Conservation (phyloP, 345 rosid genomes). For the Eutrema yunnanense region DNA sequence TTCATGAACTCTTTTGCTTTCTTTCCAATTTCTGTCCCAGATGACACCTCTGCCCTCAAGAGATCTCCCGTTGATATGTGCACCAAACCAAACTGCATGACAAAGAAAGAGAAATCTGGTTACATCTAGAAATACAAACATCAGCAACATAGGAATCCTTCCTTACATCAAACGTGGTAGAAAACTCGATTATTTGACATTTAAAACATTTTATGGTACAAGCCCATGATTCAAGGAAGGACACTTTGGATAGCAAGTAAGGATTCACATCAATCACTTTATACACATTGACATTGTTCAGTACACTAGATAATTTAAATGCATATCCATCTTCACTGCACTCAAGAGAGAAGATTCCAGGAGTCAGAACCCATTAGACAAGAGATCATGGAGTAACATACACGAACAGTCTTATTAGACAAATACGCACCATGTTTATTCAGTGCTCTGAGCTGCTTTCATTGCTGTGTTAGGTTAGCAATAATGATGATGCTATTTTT, state of each 20-base stretch:
- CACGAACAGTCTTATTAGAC: neutral
- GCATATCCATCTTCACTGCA: neutral
- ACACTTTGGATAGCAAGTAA: neutral
- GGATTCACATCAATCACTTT: neutral
- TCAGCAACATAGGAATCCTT: no score
- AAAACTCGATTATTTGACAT: neutral
- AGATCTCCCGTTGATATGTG: conserved; percentile 94
- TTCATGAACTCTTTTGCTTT: conserved; percentile 78
- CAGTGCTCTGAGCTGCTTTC: neutral
- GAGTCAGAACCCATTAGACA: neutral
- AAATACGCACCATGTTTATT: neutral
- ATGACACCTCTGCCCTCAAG: conserved; percentile 73
- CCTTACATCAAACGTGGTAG: no score
- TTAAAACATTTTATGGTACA: neutral
- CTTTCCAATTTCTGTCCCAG: conserved; percentile 70
- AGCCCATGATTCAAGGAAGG: neutral
- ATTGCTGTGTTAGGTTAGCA: neutral
- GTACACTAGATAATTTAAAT: neutral
- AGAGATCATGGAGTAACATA: neutral
- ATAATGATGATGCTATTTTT: neutral
- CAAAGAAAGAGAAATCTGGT: neutral
- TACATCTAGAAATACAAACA: no score
- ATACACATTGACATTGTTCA: neutral
- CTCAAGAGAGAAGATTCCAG: neutral
- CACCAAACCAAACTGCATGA: conserved; percentile 60